A percentile compares a stretch with the other conserved stretches of the same genome.
Evolutionary conservation across 1,284 basidiomycete species (phyloP).

Genomic region (Xerocomus nothofagi): DNA sequence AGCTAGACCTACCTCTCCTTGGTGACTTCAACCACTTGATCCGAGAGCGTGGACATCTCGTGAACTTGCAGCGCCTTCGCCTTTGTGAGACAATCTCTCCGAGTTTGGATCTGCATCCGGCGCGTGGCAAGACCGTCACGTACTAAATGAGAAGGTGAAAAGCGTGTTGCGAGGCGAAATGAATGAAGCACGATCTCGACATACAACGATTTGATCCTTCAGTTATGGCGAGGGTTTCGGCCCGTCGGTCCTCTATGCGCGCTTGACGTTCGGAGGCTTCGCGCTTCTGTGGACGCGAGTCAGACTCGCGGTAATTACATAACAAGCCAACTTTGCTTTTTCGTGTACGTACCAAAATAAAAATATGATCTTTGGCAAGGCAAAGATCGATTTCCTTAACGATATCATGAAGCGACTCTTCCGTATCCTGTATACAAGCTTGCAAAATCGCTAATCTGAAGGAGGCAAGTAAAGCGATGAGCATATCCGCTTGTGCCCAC

Average conservation of each 20-base stretch:
- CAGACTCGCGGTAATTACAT: constrained; percentile 28
- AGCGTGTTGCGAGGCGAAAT: constrained; percentile 16
- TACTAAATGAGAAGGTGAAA: constrained; percentile 36
- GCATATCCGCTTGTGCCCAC: constrained; percentile 26
- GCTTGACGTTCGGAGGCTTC: constrained; percentile 62
- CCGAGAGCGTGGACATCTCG: constrained; percentile 36
- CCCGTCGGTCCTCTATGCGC: constrained; percentile 47
- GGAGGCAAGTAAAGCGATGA: not conserved
- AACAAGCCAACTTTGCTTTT: constrained; percentile 11
- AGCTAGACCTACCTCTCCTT: constrained; percentile 24
- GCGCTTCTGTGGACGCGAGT: constrained; percentile 47
- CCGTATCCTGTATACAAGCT: constrained; percentile 65
- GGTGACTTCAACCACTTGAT: constrained; percentile 34
- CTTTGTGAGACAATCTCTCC: constrained; percentile 48
- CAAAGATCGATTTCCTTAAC: constrained; percentile 54
- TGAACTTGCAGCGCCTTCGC: constrained; percentile 46
- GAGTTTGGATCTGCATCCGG: constrained; percentile 43
- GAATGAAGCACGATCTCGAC: constrained; percentile 28
- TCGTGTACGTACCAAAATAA: constrained; percentile 42
- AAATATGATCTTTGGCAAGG: constrained; percentile 44
- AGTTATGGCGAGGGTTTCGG: constrained; percentile 41
- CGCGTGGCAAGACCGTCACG: constrained; percentile 43
- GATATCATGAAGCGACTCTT: constrained; percentile 56
- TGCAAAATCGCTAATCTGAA: constrained; percentile 70
- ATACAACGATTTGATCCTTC: constrained; percentile 48